Percentiles rank a stretch among this genome's conserved stretches.
phyloP scores from a whole-genome alignment of 306 rosid species.

The Mucuna pruriens region DNA sequence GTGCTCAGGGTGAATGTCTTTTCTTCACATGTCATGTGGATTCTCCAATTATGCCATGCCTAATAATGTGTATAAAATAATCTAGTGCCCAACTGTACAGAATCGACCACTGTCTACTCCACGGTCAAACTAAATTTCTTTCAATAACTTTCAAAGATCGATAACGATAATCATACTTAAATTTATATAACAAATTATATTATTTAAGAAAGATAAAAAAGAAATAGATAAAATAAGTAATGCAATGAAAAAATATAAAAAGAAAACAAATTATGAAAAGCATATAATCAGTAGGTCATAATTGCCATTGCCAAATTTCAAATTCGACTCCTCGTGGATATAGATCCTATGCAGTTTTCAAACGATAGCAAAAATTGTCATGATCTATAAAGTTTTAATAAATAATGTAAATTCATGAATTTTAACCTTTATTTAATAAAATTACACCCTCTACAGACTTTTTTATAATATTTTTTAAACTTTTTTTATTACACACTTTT shows the following conservation, averaged over 20 bases:
- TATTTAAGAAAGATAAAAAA: not conserved
- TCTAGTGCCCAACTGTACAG: not conserved
- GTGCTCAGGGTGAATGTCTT: constrained; percentile 14
- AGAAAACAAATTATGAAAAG: not conserved
- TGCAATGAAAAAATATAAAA: not conserved
- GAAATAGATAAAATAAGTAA: not conserved
- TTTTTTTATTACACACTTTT: too few relatives aligned
- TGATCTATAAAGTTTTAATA: not conserved
- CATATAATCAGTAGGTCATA: not conserved
- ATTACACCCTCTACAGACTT: too few relatives aligned
- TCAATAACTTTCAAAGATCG: not conserved
- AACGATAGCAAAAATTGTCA: not conserved
- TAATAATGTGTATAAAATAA: not conserved
- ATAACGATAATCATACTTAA: too few relatives aligned
- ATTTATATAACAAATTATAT: not conserved
- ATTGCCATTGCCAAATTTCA: not conserved
- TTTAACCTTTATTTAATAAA: not conserved
- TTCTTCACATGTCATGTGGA: constrained; percentile 22
- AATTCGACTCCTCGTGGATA: not conserved
- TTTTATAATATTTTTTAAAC: too few relatives aligned
- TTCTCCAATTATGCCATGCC: not conserved
- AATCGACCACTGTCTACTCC: constrained; percentile 1
- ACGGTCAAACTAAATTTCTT: constrained; percentile 1
- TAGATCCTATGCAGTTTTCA: not conserved
- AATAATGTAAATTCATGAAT: not conserved